A percentile compares a stretch with the other conserved stretches of the same genome.
Evolutionary conservation across 495 filamentous ascomycete species (phyloP).

Genomic region (Sabuloglossum arenarium): DNA sequence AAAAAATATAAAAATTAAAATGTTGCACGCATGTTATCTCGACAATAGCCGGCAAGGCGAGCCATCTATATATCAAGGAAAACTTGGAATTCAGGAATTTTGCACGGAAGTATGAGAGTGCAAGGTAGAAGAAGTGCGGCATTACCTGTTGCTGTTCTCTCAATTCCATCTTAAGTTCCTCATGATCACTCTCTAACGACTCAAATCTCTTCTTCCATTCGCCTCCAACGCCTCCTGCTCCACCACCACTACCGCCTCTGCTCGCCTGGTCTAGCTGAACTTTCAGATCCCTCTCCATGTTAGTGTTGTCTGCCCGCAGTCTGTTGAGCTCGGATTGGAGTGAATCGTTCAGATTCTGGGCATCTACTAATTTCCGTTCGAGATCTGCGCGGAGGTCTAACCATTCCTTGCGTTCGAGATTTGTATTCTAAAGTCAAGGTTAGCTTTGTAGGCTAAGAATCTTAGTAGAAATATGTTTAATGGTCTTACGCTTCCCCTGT

Average conservation of each 20-base stretch:
- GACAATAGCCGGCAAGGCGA: too few species aligned
- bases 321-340: conserved; percentile 59
- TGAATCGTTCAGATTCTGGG: conserved; percentile 53
- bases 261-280: conserved; percentile 36
- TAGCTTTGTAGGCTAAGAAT: not conserved
- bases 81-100: too few species aligned
- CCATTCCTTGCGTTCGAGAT: conserved; percentile 43
- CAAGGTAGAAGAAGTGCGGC: not conserved
- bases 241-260: conserved; percentile 6
- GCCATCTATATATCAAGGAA: too few species aligned
- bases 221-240: conserved; percentile 20
- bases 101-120: not conserved
- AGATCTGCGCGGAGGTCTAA: conserved; percentile 48
- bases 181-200: conserved; percentile 48
- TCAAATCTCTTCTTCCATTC: conserved; percentile 30
- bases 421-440: conserved; percentile 16
- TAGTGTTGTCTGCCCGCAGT: conserved; percentile 42
- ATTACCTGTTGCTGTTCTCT: conserved; percentile 37
- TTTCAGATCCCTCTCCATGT: conserved; percentile 39
- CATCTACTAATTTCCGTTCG: conserved; percentile 58
- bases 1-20: too few species aligned
- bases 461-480: not conserved
- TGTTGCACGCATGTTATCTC: too few species aligned
- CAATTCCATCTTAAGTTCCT: conserved; percentile 47
- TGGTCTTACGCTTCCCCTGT: conserved; percentile 20